Conservation (phyloP, 345 rosid genomes). For the Linum trigynum region DNA sequence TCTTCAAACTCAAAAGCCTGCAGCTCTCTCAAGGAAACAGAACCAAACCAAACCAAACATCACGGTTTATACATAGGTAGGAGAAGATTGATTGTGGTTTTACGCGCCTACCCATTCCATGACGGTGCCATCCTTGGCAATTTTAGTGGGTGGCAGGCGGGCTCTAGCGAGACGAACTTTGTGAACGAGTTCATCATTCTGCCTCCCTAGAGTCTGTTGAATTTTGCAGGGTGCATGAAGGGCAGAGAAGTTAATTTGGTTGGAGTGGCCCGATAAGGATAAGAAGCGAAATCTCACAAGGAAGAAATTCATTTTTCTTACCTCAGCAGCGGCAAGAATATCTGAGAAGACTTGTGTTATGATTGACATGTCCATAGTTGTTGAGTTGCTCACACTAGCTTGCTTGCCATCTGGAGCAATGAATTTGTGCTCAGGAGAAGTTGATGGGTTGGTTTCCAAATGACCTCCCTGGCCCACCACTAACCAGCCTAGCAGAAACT, state of each 20-base stretch:
- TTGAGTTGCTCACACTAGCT: slow-evolving; percentile 87
- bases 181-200: slow-evolving; percentile 39
- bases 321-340: slow-evolving; percentile 75
- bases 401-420: slow-evolving; percentile 68
- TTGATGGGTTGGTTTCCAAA: slow-evolving; percentile 89
- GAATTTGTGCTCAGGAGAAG: slow-evolving; percentile 89
- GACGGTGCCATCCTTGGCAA: slow-evolving; percentile 67
- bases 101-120: slow-evolving; percentile 74
- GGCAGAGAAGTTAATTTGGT: neutral
- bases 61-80: neutral
- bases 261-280: neutral
- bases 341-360: slow-evolving; percentile 63
- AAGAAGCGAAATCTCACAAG: neutral
- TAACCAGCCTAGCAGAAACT: slow-evolving; percentile 84
- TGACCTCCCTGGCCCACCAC: slow-evolving; percentile 63
- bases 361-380: slow-evolving; percentile 94
- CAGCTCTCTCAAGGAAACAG: neutral
- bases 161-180: slow-evolving; percentile 49
- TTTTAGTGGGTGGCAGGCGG: slow-evolving; percentile 63
- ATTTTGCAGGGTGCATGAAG: neutral
- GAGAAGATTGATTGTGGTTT: neutral
- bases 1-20: neutral
- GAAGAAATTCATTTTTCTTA: slow-evolving; percentile 12
- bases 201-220: slow-evolving; percentile 52
- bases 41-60: neutral